Evolutionary conservation across 768 basidiomycete species (phyloP).

Genomic region (Thelephora aurantiotincta): DNA sequence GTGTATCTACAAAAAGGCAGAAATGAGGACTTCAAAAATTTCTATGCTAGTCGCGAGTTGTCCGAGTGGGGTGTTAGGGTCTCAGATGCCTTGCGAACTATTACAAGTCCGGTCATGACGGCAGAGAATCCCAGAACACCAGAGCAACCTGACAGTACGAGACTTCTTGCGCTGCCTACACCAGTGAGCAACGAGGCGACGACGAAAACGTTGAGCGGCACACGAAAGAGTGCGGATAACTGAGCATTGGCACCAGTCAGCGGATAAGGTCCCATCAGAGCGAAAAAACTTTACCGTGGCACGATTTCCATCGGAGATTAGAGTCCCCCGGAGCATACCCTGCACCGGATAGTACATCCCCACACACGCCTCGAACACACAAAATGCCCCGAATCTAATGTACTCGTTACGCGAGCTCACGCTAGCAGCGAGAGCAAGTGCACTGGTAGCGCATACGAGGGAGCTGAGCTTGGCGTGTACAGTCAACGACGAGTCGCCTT

Average conservation of each 20-base stretch:
- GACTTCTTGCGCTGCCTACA: conserved; percentile 46
- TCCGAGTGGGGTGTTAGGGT: not conserved
- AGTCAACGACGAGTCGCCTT: conserved; percentile 28
- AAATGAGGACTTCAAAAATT: no score
- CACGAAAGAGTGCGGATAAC: conserved; percentile 60
- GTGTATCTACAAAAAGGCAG: no score
- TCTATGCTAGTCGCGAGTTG: not conserved
- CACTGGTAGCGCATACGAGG: conserved; percentile 43
- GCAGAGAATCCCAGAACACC: conserved; percentile 44
- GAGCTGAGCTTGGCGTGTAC: conserved; percentile 58
- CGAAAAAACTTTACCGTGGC: conserved; percentile 41
- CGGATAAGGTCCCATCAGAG: not conserved
- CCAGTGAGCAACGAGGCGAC: conserved; percentile 56
- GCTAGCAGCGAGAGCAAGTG: conserved; percentile 38
- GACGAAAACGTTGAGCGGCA: conserved; percentile 64
- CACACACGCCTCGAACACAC: conserved; percentile 62
- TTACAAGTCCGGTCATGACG: conserved; percentile 35
- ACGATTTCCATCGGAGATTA: conserved; percentile 59
- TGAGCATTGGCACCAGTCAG: conserved; percentile 11
- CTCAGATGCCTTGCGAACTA: not conserved
- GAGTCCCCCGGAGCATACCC: conserved; percentile 51
- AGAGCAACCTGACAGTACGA: conserved; percentile 45
- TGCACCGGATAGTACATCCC: conserved; percentile 74
- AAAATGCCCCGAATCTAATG: conserved; percentile 58
- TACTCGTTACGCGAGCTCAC: conserved; percentile 29